These are phyloP conservation scores for Septoria petroselini DNA, from an alignment of 2,329 filamentous ascomycete species.

Conservation along the genomic window DNA sequence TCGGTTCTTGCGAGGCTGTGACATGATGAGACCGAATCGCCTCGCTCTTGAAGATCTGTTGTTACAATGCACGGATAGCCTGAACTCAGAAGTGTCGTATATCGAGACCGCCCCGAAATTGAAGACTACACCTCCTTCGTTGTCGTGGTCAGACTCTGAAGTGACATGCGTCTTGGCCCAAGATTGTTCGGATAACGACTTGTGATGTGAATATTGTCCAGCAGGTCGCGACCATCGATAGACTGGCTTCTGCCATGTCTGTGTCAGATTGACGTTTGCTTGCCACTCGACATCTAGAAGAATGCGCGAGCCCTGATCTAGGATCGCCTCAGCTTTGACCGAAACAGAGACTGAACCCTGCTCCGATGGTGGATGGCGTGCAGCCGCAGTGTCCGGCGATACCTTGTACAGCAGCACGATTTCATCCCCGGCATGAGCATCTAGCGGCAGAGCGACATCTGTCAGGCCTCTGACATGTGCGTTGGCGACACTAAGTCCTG, in stretches of 20 bases:
- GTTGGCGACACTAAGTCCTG: slow-evolving; percentile 57
- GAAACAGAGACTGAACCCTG: slow-evolving; percentile 18
- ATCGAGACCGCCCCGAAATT: slow-evolving; percentile 65
- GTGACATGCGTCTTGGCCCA: slow-evolving; percentile 10
- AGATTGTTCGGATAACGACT: slow-evolving; percentile 17
- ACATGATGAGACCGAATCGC: slow-evolving; percentile 64
- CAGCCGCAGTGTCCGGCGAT: not conserved
- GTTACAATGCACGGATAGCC: slow-evolving; percentile 71
- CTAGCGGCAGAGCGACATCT: slow-evolving; percentile 23
- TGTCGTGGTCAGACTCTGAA: not conserved
- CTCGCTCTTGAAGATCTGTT: slow-evolving; percentile 63
- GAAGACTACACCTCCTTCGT: slow-evolving; percentile 61
- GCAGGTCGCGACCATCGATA: slow-evolving; percentile 33
- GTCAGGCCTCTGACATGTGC: slow-evolving; percentile 52
- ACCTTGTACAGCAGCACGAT: slow-evolving; percentile 66
- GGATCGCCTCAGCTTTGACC: slow-evolving; percentile 24
- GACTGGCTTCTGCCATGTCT: slow-evolving; percentile 16
- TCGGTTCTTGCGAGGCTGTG: slow-evolving; percentile 12
- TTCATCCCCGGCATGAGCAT: slow-evolving; percentile 63
- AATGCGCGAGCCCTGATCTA: slow-evolving; percentile 27
- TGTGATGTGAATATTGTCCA: slow-evolving; percentile 20
- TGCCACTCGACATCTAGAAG: slow-evolving; percentile 31
- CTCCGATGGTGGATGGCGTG: not conserved
- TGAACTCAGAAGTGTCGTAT: slow-evolving; percentile 64
- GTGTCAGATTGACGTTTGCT: slow-evolving; percentile 27